phyloP scores from a whole-genome alignment of 176 grass and related monocot species.

The Aegilops sharonensis region DNA sequence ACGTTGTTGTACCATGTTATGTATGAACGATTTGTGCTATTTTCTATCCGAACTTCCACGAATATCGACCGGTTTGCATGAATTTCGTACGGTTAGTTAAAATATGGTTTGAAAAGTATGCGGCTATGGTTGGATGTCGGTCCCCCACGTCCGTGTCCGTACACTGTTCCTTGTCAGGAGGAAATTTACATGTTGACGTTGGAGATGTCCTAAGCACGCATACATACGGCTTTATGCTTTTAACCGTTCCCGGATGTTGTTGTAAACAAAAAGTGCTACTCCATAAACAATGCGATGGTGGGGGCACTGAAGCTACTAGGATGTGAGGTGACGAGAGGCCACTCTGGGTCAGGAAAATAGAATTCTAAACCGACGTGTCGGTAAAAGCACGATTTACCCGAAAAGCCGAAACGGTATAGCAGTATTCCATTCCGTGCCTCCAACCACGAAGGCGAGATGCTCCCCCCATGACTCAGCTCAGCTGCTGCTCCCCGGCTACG shows the following conservation, averaged over 20 bases:
- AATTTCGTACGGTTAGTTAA: no score
- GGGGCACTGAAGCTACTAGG: neutral
- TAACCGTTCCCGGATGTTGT: neutral
- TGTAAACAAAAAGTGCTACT: no score
- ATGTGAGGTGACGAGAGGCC: neutral
- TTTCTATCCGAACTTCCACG: no score
- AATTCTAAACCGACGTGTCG: constrained; percentile 47
- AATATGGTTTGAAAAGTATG: no score
- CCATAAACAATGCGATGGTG: neutral
- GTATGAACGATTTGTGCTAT: no score
- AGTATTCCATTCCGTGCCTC: neutral
- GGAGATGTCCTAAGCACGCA: no score
- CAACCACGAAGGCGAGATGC: neutral
- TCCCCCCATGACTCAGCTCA: neutral
- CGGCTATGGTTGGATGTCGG: no score
- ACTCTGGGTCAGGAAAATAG: neutral
- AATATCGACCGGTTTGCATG: no score
- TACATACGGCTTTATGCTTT: neutral
- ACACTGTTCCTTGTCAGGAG: no score
- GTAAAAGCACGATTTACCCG: constrained; percentile 14
- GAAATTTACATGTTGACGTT: no score
- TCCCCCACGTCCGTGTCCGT: no score
- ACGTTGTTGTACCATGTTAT: no score
- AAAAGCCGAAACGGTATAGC: neutral
- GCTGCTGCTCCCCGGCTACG: neutral